These are phyloP conservation scores for Microbotryum scabiosae DNA, from an alignment of 1,284 basidiomycete species.

Conservation along the genomic window DNA sequence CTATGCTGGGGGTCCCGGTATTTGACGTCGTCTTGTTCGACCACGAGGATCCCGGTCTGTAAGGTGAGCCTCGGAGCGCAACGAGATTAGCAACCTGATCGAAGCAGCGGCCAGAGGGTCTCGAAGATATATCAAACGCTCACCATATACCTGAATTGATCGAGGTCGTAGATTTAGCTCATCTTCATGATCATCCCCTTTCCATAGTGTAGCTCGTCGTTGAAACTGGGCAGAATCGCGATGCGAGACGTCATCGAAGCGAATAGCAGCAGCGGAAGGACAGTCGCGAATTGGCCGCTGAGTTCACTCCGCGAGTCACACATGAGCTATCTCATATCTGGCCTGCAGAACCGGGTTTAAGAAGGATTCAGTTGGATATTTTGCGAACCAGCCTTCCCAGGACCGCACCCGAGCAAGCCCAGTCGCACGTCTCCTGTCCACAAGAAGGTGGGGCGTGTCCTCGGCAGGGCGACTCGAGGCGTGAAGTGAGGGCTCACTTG, in stretches of 20 bases:
- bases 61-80: not conserved
- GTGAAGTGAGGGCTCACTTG: too few relatives aligned
- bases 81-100: too few relatives aligned
- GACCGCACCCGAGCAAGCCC: too few relatives aligned
- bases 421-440: too few relatives aligned
- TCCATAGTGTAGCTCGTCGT: slow-evolving; percentile 23
- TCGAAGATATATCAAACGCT: too few relatives aligned
- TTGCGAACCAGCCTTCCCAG: too few relatives aligned
- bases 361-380: too few relatives aligned
- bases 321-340: slow-evolving; percentile 21
- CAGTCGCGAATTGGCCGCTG: slow-evolving; percentile 16
- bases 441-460: too few relatives aligned
- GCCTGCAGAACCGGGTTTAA: not conserved
- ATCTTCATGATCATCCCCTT: slow-evolving; percentile 15
- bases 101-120: too few relatives aligned
- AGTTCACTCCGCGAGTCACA: slow-evolving; percentile 7
- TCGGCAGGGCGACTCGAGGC: too few relatives aligned
- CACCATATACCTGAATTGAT: slow-evolving; percentile 6
- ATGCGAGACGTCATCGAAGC: slow-evolving; percentile 16
- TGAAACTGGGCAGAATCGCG: slow-evolving; percentile 22
- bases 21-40: slow-evolving; percentile 25
- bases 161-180: slow-evolving; percentile 20
- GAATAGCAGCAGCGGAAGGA: slow-evolving; percentile 17
- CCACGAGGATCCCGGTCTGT: slow-evolving; percentile 16
- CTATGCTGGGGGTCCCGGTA: slow-evolving; percentile 12